Base-by-base conservation (phyloP, 306 rosid species). In the Sechiopsis laciniata region DNA sequence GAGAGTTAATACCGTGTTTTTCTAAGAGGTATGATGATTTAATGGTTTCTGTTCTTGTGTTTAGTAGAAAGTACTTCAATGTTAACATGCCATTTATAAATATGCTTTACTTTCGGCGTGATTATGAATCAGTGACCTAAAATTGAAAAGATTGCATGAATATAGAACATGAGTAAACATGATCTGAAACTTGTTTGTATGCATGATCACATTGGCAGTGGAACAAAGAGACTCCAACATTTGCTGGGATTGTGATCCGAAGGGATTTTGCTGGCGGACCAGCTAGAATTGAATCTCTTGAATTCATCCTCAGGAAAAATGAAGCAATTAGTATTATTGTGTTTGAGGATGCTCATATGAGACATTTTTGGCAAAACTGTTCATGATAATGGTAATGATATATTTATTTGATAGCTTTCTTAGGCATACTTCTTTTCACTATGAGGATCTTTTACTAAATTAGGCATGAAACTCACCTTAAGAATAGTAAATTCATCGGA, bases 21-120 rank as follows among this genome's bases (percentile, higher is more conserved):
- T 78, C 96, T 32, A 65, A 85, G 55, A 88, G 95, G 97, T 93
- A 86, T 58, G 79, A 59, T 50, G 79, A 59, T 72, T 78, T 76
- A 70, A 15, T 62, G 60, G 45, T 55, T 54, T 60, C 10, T 45
- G 42, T 10, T 45, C 73, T 20, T 26, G 35, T n/a, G 8, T 52
- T 11, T 21, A 19, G 16, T 42, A 7, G 22, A 19, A 26, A 55
- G 26, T 46, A 20, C 52, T 11, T 46, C 8, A 2, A 3, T 5
- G 29, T 52, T 24, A 22, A 20, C 37, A 45, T 72, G 2, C 19
- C 12, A 19, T 52, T 5, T 71, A 32, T 13, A 21, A 29, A 29
- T 22, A 68, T 48, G 19, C 2, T 15, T 46, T 46, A 48, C 17
- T 48, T 24, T 68, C 2, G 3, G 57, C 21, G 7, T 7, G 9